Evolutionary conservation across 345 rosid genomes (phyloP).

Genomic region (Dimocarpus longan): DNA sequence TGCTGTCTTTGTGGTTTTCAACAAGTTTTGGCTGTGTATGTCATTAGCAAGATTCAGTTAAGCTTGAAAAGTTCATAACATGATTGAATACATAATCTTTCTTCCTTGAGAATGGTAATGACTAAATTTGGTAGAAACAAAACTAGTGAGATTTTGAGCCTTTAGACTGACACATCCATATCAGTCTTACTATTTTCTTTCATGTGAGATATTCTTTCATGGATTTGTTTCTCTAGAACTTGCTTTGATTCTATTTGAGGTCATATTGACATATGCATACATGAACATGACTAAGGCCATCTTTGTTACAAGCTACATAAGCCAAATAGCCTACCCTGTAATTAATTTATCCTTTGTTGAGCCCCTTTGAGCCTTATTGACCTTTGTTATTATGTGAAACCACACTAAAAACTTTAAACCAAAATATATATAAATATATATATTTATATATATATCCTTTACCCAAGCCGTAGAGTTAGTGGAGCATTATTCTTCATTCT

Average conservation of each 20-base stretch:
- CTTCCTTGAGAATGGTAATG: constrained; percentile 7
- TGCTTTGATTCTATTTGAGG: too few species aligned
- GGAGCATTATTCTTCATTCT: constrained; percentile 12
- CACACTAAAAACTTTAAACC: too few species aligned
- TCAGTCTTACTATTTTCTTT: constrained; percentile 17
- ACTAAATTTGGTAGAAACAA: too few species aligned
- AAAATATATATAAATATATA: too few species aligned
- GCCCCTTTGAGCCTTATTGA: not conserved
- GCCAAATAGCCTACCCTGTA: not conserved
- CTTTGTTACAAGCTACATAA: constrained; percentile 8
- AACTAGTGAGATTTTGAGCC: too few species aligned
- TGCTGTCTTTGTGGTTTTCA: not conserved
- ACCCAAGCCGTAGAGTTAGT: constrained; percentile 14
- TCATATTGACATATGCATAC: not conserved
- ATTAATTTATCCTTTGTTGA: not conserved
- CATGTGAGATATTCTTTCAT: not conserved
- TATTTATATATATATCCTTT: too few species aligned
- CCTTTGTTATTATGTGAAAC: too few species aligned
- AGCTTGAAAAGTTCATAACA: constrained; percentile 7
- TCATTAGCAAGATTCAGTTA: not conserved
- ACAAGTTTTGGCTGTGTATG: too few species aligned
- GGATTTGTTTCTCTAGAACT: too few species aligned
- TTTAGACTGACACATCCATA: constrained; percentile 2
- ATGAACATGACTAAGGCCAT: constrained; percentile 6
- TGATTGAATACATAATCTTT: constrained; percentile 9